A percentile compares a stretch with the other conserved stretches of the same genome.
phyloP scores from a whole-genome alignment of 2,329 filamentous ascomycete genomes.

The Colletotrichum aenigma region DNA sequence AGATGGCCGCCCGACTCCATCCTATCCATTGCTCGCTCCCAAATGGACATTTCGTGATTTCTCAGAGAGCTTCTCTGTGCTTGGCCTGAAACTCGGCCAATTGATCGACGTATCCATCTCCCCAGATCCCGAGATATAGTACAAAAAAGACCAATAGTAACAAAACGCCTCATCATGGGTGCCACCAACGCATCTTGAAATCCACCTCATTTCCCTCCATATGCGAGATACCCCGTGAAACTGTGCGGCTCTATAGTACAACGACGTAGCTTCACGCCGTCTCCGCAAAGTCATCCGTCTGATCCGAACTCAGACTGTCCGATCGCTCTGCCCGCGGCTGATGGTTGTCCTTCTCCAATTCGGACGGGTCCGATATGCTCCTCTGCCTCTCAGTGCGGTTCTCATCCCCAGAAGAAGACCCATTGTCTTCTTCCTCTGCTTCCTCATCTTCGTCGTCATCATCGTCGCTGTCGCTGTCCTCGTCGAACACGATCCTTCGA shows the following conservation, averaged over 20 bases:
- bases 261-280: not conserved
- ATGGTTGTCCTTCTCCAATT: not conserved
- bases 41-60: not conserved
- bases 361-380: constrained; percentile 47
- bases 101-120: constrained; percentile 11
- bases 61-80: not conserved
- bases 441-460: constrained; percentile 43
- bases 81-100: not conserved
- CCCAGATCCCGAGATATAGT: constrained; percentile 14
- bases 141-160: constrained; percentile 10
- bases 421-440: constrained; percentile 54
- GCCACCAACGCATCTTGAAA: not conserved
- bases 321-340: not conserved
- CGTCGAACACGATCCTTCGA: constrained; percentile 81
- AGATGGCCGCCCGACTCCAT: constrained; percentile 12
- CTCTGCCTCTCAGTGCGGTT: constrained; percentile 62
- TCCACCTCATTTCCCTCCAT: not conserved
- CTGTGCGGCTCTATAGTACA: not conserved
- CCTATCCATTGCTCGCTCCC: constrained; percentile 12
- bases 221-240: not conserved
- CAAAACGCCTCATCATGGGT: constrained; percentile 13
- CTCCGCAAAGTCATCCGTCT: constrained; percentile 4
- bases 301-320: constrained; percentile 5
- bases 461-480: constrained; percentile 71
- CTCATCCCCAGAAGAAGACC: constrained; percentile 50